Evolutionary conservation across 305 asterid species (phyloP), one percentile per base, ranked within the genome.

Genomic region (Ilex paraguariensis): DNA sequence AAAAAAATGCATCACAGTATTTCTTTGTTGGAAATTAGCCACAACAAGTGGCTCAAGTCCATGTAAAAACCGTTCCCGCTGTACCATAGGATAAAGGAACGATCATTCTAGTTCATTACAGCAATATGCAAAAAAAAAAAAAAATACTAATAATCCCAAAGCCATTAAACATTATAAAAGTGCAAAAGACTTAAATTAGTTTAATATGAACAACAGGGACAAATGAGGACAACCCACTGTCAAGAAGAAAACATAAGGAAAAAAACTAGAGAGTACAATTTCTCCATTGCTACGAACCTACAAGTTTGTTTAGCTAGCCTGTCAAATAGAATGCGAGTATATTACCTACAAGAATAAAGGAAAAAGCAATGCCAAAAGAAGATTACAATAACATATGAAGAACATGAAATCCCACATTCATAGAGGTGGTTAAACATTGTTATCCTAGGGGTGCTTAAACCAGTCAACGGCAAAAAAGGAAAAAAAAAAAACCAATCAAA

Each of bases 51-150:
- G 97, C 70, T 87, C 97, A 44, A 81, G 75, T 54, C 97, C 95
- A 73, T 76, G 84, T 45, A 70, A 71, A 67, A 96, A 96, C 56
- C 93, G 84, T 75, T 87, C 93, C 77, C 87, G 62, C 98, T 91
- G 93, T 62, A 36, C 42, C 42, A 36, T 8, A 36, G 6, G 42
- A 36, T 36, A 36, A 36, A 5, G 9, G 9, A 5, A 5, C 42
- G 9, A 36, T 36, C 28, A 36, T 8, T 36, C 9, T 8, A 53
- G 39, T 61, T 13, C 15, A 48, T 14, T 57, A 31, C 8, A 61
- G 13, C 11, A 5, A 44, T n/a, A 60, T 63, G 32, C 8, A 9
- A 54, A 13, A 31, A 57, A 30, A 57, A 36, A 62, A 30, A 7
- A 39, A 21, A 40, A 13, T 21, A 40, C 49, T 36, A 36, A 21